Base-by-base conservation (phyloP, 352 stramenopile genomes). In the Phytophthora europaea region DNA sequence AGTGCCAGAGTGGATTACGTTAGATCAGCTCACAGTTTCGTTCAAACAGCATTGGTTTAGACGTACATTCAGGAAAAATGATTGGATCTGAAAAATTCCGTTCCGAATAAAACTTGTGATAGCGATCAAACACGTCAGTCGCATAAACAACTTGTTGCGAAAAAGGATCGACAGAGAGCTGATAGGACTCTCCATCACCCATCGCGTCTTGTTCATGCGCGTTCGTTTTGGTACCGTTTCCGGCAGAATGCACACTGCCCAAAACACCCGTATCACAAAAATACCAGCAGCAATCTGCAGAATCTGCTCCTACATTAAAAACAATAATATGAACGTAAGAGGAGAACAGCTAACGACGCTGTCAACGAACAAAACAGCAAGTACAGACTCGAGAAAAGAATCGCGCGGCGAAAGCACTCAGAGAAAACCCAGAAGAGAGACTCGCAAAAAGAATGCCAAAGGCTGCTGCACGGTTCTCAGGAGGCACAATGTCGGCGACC, bases 1-100 rank as follows among this genome's bases (percentile, higher is more conserved):
- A 53, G 4, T 45, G 50, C 51, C 40, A 20, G 15, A 18, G 3
- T n/a, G 15, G 45, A 18, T 31, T 43, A 58, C 28, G 53, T 70
- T 62, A 68, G 36, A 40, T 16, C 40, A 55, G 8, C 36, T 20
- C 34, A 40, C 28, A 40, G 6, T 50, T 33, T 2, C 20, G n/a
- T 52, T 3, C 8, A 52, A 26, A 40, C 16, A 45, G 38, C 22
- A n/a, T 26, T 48, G 22, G 38, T 23, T 1, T 1, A 4, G 10
- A 67, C 76, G 71, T 65, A 92, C 84, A 61, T 94, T 95, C 45
- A 95, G 76, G 68, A 89, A 95, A 61, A 92, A 95, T 43, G 84
- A 79, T 16, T 82, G 83, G 57, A 94, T 91, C 60, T 93, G 86
- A 28, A 78, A 88, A 33, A 85, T 77, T 7, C 87, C 87, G 16